Evolutionary conservation across 495 filamentous ascomycete genomes (phyloP), one percentile per base, ranked within the genome.

Genomic region (Trichoderma asperelloides): DNA sequence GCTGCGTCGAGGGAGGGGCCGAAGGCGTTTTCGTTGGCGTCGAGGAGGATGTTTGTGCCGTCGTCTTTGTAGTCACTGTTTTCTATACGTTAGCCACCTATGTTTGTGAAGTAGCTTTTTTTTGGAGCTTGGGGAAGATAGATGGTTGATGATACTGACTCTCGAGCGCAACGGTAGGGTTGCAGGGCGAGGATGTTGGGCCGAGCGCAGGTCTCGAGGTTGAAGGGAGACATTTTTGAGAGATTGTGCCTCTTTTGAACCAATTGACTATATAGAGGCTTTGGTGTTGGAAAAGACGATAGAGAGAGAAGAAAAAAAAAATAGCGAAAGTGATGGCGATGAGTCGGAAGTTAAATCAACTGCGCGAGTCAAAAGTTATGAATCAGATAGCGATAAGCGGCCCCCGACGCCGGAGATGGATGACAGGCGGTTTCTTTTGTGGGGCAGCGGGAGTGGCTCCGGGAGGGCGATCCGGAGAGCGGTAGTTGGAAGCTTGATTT

Each of bases 11-110:
- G 74, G 16, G 87, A 85, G 1, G 95, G 93, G 2, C 96, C 95
- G 77, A 89, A 97, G 65, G 95, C 93, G 74, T 98, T 98, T 77
- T 98, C 95, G 71, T 98, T 98, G 67, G 96, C 95, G 74, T 98
- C 95, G 67, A 98, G 90, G 37, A 98, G 87, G 67, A 98, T 88
- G 75, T 98, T 98, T 62, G 89, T 96, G 70, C 95, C 96, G 73
- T 98, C 90, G 74, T 98, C 95, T 83, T 98, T 96, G 84, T 98
- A 98, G 85, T 98, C 93, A 83, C 92, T 96, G 63, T 79, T 43
- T 79, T 67, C 74, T n/a, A 68, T 71, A 81, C 76, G 81, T 65
- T 30, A 67, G 51, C 28, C n/a, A n/a, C n/a, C n/a, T n/a, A n/a
- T n/a, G n/a, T n/a, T 3, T 18, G 55, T 16, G 47, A 39, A 40